These are phyloP conservation scores for Ophiocordyceps robertsii DNA, from an alignment of 2,329 filamentous ascomycete species.

Conservation along the genomic window DNA sequence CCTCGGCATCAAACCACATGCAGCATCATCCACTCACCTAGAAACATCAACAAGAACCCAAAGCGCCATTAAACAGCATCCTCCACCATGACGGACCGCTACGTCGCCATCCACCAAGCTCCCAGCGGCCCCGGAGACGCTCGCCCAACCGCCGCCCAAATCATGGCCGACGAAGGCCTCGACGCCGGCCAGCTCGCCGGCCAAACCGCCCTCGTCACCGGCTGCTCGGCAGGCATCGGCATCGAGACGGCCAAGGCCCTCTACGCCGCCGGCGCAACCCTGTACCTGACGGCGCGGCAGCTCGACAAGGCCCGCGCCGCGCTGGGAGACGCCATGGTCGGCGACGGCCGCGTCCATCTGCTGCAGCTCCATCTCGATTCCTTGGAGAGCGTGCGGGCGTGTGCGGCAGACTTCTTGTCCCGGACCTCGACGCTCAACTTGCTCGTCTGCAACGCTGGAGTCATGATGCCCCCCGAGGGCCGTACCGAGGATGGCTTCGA, in stretches of 20 bases:
- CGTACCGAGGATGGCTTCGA: background rate
- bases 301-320: background rate
- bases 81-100: background rate
- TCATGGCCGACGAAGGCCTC: background rate
- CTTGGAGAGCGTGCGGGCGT: background rate
- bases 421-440: background rate
- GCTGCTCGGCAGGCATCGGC: background rate
- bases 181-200: background rate
- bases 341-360: background rate
- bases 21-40: too few species aligned
- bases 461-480: background rate
- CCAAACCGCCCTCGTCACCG: background rate
- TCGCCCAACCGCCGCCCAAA: background rate
- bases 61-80: too few species aligned
- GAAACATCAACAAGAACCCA: too few species aligned
- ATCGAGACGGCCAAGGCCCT: background rate
- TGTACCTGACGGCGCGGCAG: background rate
- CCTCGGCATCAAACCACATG: too few species aligned
- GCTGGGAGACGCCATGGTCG: background rate
- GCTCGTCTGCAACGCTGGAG: background rate
- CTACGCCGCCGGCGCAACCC: background rate
- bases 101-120: background rate
- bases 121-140: background rate
- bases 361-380: background rate
- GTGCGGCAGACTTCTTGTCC: background rate